Base-by-base conservation (phyloP, 225 moss, liverwort and hornwort genomes). In the Anthoceros angustus region DNA sequence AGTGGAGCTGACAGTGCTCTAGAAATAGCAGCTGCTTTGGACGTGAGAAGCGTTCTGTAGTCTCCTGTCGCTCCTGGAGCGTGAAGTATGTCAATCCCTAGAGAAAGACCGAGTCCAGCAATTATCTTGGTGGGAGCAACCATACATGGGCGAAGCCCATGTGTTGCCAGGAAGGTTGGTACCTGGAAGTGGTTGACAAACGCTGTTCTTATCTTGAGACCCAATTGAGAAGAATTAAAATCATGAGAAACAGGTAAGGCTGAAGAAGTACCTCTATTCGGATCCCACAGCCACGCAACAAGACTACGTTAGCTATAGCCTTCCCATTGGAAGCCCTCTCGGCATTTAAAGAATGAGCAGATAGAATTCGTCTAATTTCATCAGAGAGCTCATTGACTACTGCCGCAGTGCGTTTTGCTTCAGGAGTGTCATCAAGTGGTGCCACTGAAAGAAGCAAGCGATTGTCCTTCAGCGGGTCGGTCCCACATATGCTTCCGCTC, bases 111-210 rank as follows among this genome's bases (percentile, higher is more conserved):
- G 25, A 98, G 76, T 63, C 98, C 98, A 45, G 98, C 98, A 41
- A 98, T 92, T 42, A 98, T 92, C 72, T 98, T 98, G 49, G 98
- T 92, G 41, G 98, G 98, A 46, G 98, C 98, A n/a, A 98, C 92
- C 98, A 98, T 98, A 74, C 92, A 98, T 38, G 98, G 87, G 49
- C 86, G 81, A 40, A 98, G 78, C 49, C 87, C 78, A 50, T 98
- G 92, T 42, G 78, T 68, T 63, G 82, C 83, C 74, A 65, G 64
- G 72, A 98, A 98, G 8, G 77, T 78, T 49, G 92, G 92, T 43
- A 92, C 89, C 92, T 92, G 64, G 43, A n/a, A 42, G 62, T 40
- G 9, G 12, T 40, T 10, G 16, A 41, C 23, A 10, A 24, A 7
- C 5, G 55, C n/a, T 48, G 25, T 39, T 18, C 62, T 63, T n/a